Conservation (phyloP, 1,284 basidiomycete species). For the Peniophora sp. region DNA sequence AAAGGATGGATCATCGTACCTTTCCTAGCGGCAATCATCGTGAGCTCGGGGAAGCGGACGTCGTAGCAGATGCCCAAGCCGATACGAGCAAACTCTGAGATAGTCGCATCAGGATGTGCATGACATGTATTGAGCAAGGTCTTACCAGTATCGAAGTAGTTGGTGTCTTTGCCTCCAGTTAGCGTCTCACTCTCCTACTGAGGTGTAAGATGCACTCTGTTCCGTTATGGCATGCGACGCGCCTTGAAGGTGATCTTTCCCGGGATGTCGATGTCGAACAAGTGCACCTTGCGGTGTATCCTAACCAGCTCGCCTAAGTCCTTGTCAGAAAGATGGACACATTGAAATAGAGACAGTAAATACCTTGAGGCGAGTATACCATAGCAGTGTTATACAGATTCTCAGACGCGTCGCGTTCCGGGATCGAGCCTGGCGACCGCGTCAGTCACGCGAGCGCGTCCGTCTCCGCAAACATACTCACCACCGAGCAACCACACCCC, state of each 20-base stretch:
- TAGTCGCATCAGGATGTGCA: background rate
- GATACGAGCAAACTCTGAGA: conserved; percentile 79
- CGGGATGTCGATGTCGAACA: conserved; percentile 98
- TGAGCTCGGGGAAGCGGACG: conserved; percentile 91
- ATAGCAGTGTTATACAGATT: conserved; percentile 90
- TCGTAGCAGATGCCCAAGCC: conserved; percentile 92
- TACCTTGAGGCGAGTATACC: conserved; percentile 83
- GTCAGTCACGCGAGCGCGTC: background rate
- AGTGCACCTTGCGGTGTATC: conserved; percentile 88
- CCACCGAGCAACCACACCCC: conserved; percentile 90
- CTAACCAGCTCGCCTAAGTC: conserved; percentile 74
- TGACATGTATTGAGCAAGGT: background rate
- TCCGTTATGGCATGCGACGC: conserved; percentile 9
- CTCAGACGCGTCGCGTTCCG: conserved; percentile 63
- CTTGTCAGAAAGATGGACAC: background rate
- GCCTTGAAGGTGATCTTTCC: conserved; percentile 97
- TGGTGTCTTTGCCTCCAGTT: conserved; percentile 71
- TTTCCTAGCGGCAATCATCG: conserved; percentile 85
- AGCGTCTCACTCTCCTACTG: conserved; percentile 88
- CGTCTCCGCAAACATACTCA: conserved; percentile 21
- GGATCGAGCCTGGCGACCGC: conserved; percentile 67
- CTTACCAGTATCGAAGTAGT: conserved; percentile 84
- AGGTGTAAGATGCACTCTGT: conserved; percentile 1
- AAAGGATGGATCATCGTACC: conserved; percentile 34
- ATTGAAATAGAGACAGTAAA: conserved; percentile 7